phyloP scores from a whole-genome alignment of 345 rosid genomes.

The Psidium friedrichsthalianum region DNA sequence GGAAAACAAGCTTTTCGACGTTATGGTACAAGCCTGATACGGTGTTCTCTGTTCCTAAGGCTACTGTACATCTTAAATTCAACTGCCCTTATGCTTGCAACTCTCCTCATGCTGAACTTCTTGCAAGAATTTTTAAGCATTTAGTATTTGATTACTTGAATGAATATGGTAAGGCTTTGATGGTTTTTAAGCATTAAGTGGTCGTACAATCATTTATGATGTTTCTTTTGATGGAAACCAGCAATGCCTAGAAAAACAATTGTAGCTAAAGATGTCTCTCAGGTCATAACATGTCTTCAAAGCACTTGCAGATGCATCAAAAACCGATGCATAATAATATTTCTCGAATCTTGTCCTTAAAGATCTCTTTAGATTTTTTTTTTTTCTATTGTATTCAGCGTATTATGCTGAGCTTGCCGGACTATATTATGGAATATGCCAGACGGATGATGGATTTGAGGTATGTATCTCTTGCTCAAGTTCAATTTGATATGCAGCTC shows the following conservation, averaged over 20 bases:
- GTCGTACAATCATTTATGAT: neutral
- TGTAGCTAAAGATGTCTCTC: neutral
- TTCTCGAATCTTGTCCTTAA: neutral
- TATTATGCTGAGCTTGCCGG: conserved; percentile 86
- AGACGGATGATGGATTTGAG: conserved; percentile 58
- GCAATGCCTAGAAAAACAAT: neutral
- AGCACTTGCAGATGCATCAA: neutral
- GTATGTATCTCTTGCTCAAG: conserved; percentile 10
- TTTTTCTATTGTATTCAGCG: conserved; percentile 31
- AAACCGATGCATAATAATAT: neutral
- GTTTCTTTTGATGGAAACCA: neutral
- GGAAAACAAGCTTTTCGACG: conserved; percentile 50
- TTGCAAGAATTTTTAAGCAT: conserved; percentile 51
- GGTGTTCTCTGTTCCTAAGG: conserved; percentile 64
- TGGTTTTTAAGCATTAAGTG: neutral
- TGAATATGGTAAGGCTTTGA: conserved; percentile 62
- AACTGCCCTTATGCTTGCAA: conserved; percentile 53
- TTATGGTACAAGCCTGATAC: conserved; percentile 87
- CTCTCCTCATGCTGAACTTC: conserved; percentile 75
- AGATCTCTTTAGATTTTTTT: neutral
- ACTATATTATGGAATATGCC: conserved; percentile 42
- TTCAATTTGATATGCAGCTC: neutral
- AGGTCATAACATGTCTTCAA: neutral
- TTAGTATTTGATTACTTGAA: conserved; percentile 76
- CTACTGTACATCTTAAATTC: conserved; percentile 60